These are phyloP conservation scores for Penicillium occitanis DNA, from an alignment of 2,329 filamentous ascomycete genomes.

Conservation along the genomic window DNA sequence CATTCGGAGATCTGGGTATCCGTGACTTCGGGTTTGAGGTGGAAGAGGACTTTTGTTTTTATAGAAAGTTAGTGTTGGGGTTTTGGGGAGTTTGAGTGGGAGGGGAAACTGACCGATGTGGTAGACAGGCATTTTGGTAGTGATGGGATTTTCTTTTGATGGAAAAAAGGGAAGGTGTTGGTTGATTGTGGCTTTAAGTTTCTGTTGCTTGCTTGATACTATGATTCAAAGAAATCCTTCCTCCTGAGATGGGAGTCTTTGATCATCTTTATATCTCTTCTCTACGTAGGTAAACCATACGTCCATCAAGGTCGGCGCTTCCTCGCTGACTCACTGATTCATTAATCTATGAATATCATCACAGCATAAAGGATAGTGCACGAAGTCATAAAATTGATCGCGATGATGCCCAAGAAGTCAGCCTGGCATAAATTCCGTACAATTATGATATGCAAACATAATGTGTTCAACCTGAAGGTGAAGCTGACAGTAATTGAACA, in stretches of 20 bases:
- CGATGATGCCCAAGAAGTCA: not conserved
- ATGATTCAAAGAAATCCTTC: not conserved
- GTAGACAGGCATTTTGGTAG: constrained; percentile 26
- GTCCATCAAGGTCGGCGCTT: not conserved
- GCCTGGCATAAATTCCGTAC: not conserved
- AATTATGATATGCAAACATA: not conserved
- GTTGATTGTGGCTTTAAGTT: not conserved
- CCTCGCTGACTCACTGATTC: not conserved
- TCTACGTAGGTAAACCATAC: too few relatives aligned
- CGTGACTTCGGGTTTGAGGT: constrained; percentile 42
- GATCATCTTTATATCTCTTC: not conserved
- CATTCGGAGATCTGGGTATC: constrained; percentile 36
- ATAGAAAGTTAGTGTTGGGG: not conserved
- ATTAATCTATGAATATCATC: not conserved
- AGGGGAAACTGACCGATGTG: constrained; percentile 36
- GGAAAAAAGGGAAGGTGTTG: not conserved
- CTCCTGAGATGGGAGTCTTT: not conserved
- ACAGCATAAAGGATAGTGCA: not conserved
- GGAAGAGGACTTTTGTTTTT: constrained; percentile 40
- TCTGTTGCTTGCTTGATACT: not conserved
- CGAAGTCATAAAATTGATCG: not conserved
- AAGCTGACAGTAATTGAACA: not conserved
- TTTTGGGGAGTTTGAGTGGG: not conserved
- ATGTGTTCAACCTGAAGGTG: not conserved
- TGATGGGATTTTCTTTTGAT: not conserved